Evolutionary conservation across 257 asterid species (phyloP).

Genomic region (Perilla frutescens): DNA sequence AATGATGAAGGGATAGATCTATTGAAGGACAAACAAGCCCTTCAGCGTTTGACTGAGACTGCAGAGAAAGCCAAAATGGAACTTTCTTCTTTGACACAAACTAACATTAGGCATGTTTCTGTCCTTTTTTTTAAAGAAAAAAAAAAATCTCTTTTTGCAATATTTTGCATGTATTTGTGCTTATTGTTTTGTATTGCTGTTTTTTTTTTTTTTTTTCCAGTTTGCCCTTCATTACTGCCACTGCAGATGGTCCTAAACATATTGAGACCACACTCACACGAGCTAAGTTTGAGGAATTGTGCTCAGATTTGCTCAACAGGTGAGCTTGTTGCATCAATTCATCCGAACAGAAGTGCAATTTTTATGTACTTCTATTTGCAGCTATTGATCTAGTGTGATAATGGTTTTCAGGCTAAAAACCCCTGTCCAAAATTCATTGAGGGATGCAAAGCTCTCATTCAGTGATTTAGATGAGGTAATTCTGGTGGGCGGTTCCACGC

Average conservation of each 20-base stretch:
- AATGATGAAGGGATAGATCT: slow-evolving; percentile 88
- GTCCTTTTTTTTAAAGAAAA: too few species aligned
- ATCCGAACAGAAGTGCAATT: neutral
- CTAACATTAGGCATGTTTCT: slow-evolving; percentile 72
- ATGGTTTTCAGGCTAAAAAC: slow-evolving; percentile 67
- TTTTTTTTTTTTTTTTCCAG: slow-evolving; percentile 50
- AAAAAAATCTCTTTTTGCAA: slow-evolving; percentile 1
- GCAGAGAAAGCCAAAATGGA: slow-evolving; percentile 99
- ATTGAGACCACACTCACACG: slow-evolving; percentile 93
- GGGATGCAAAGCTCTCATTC: slow-evolving; percentile 92
- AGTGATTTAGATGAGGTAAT: slow-evolving; percentile 89
- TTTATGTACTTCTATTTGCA: neutral
- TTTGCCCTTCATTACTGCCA: slow-evolving; percentile 98
- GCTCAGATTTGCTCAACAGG: slow-evolving; percentile 97
- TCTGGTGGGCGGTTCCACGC: slow-evolving; percentile 97
- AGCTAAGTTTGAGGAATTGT: slow-evolving; percentile 89
- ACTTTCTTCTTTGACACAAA: slow-evolving; percentile 86
- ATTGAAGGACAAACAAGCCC: slow-evolving; percentile 98
- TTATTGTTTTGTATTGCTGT: slow-evolving; percentile 13
- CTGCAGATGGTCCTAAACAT: slow-evolving; percentile 98
- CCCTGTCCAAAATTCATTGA: slow-evolving; percentile 92
- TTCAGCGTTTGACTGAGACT: slow-evolving; percentile 95
- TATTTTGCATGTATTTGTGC: neutral
- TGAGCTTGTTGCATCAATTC: slow-evolving; percentile 33
- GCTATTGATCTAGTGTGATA: neutral